Conservation (phyloP, 306 rosid genomes). For the Crataegus laevigata region DNA sequence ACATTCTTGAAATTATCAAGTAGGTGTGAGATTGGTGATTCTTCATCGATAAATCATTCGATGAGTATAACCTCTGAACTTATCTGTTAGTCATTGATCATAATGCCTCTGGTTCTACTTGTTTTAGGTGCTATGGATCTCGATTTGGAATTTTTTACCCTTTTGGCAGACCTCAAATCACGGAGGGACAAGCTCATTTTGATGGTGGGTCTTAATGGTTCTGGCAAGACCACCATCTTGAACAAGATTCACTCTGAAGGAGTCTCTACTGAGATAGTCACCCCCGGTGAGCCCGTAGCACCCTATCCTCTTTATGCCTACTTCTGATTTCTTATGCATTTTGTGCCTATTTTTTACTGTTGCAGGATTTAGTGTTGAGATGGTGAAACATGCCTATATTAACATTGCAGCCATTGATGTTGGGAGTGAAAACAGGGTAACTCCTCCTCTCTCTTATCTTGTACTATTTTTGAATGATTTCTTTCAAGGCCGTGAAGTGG, state of each 20-base stretch:
- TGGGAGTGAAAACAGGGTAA: not conserved
- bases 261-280: not conserved
- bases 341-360: not conserved
- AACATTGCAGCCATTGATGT: not conserved
- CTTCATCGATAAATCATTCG: no score
- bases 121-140: not conserved
- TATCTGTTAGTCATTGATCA: no score
- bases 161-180: not conserved
- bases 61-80: no score
- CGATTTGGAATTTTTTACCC: not conserved
- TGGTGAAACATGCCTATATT: not conserved
- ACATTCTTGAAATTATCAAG: no score
- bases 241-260: not conserved
- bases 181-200: not conserved
- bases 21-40: no score
- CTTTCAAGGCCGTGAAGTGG: not conserved
- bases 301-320: not conserved
- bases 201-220: not conserved
- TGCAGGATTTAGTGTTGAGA: not conserved
- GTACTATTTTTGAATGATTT: not conserved
- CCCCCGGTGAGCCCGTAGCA: not conserved
- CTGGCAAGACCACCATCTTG: not conserved
- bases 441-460: not conserved
- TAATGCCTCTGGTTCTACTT: no score
- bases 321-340: not conserved